A percentile compares a stretch with the other conserved stretches of the same genome.
These are phyloP conservation scores for Claviceps spartinae DNA, from an alignment of 2,329 filamentous ascomycete species.

Conservation along the genomic window DNA sequence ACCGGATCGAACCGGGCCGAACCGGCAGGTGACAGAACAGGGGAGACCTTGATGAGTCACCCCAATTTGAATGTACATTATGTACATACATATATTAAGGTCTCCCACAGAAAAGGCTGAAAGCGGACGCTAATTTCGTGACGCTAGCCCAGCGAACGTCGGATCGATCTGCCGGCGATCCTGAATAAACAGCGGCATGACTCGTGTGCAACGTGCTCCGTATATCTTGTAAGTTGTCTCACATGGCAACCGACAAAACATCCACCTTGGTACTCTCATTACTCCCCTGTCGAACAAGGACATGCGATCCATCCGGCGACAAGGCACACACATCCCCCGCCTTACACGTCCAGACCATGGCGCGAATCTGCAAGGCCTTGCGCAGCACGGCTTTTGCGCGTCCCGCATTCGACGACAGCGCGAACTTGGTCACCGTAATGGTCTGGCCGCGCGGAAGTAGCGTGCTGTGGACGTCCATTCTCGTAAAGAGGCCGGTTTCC, in stretches of 20 bases:
- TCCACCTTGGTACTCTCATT: not conserved
- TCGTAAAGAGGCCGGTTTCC: constrained; percentile 3
- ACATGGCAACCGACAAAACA: constrained; percentile 1
- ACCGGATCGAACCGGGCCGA: no score
- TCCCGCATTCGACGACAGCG: constrained; percentile 3
- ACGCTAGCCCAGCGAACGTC: no score
- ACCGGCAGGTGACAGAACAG: no score
- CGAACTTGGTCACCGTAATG: constrained; percentile 3
- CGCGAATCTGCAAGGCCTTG: constrained; percentile 2
- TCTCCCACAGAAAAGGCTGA: no score
- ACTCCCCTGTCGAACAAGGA: constrained; percentile 2
- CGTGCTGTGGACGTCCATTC: constrained; percentile 1
- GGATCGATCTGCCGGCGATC: no score
- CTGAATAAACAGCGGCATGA: no score
- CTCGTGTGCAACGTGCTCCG: not conserved
- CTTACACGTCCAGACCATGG: not conserved
- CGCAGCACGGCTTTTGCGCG: constrained; percentile 3
- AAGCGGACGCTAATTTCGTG: no score
- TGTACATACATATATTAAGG: no score
- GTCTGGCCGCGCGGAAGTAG: constrained; percentile 3
- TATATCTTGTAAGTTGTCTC: not conserved
- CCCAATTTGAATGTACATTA: no score
- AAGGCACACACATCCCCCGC: constrained; percentile 2
- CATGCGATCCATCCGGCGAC: constrained; percentile 2
- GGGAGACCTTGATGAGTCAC: no score